Base-by-base conservation (phyloP, 2,329 filamentous ascomycete species). In the Xylaria sp. region DNA sequence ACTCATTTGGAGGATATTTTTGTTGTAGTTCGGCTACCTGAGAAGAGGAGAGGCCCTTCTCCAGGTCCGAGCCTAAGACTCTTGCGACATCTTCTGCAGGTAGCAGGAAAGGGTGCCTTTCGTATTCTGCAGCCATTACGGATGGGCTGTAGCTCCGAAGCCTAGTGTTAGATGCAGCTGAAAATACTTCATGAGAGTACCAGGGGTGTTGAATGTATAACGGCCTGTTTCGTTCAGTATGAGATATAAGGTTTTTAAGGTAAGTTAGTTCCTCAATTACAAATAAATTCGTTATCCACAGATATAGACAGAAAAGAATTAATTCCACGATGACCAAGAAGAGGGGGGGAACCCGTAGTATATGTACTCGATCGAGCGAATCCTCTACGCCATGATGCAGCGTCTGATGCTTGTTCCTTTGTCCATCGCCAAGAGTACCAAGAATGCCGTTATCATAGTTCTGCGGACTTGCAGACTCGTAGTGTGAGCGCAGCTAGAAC, bases 1-100 rank as follows among this genome's bases (percentile, higher is more conserved):
- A 81, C 72, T 92, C 88, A 78, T 93, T 93, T 17, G 77, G 80
- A 52, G 89, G 89, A 72, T 89, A 87, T 62, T 84, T 80, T 21
- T 83, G 76, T 59, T 87, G 82, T 23, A 89, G 79, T 59, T 85
- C 76, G 54, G 81, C 75, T 21, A 90, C 89, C 71, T 90, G 84
- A 8, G 78, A 74, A 15, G 84, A 81, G 9, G 82, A 86, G 45
- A 94, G 79, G 40, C 91, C 91, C 73, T 84, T 87, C 64, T 92
- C 89, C 57, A 87, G 73, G 71, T 90, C 82, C 55, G 89, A 89
- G 37, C 82, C 79, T 56, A 91, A 82, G 64, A 86, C 82, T 57
- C 83, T 78, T 28, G 85, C 86, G 63, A 91, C 89, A 75, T 90
- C 83, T 66, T 85, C 78, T 69, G 84, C 81, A 21, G 84, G 75